phyloP scores from a whole-genome alignment of 2,329 filamentous ascomycete genomes.

The Apiospora phragmitis region DNA sequence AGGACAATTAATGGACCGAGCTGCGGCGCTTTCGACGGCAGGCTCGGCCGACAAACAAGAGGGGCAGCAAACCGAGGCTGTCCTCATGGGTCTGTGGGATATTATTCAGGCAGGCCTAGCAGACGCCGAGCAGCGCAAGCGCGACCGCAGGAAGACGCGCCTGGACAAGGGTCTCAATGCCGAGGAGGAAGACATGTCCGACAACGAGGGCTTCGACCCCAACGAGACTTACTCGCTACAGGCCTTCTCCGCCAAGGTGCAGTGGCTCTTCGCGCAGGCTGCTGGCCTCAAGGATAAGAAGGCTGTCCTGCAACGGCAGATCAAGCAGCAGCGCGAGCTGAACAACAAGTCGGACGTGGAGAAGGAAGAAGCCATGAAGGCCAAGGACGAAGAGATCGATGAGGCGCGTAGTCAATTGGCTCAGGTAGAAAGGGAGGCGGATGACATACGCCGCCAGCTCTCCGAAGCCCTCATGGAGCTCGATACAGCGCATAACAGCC shows the following conservation, averaged over 20 bases:
- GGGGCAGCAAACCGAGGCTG: slow-evolving; percentile 55
- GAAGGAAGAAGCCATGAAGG: slow-evolving; percentile 64
- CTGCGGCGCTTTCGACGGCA: slow-evolving; percentile 31
- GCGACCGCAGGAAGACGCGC: slow-evolving; percentile 52
- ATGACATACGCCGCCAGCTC: slow-evolving; percentile 49
- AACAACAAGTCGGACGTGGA: slow-evolving; percentile 82
- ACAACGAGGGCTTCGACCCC: slow-evolving; percentile 58
- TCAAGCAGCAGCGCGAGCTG: slow-evolving; percentile 91
- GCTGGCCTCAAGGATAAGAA: slow-evolving; percentile 84
- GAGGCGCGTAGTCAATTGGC: slow-evolving; percentile 32
- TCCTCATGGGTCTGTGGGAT: slow-evolving; percentile 58
- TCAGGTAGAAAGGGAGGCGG: slow-evolving; percentile 35
- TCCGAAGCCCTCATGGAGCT: slow-evolving; percentile 49
- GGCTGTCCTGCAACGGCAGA: slow-evolving; percentile 83
- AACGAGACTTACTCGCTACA: slow-evolving; percentile 69
- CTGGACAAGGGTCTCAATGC: slow-evolving; percentile 57
- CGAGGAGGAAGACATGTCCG: slow-evolving; percentile 63
- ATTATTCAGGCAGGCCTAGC: slow-evolving; percentile 57
- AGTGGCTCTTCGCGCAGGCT: slow-evolving; percentile 76
- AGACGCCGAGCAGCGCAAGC: slow-evolving; percentile 54
- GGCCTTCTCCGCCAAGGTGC: slow-evolving; percentile 77
- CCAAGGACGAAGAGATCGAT: slow-evolving; percentile 58
- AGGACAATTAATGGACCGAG: slow-evolving; percentile 43
- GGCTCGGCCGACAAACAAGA: slow-evolving; percentile 38
- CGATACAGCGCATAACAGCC: slow-evolving; percentile 37